Evolutionary conservation across 345 rosid species (phyloP).

Genomic region (Syzygium aqueum): DNA sequence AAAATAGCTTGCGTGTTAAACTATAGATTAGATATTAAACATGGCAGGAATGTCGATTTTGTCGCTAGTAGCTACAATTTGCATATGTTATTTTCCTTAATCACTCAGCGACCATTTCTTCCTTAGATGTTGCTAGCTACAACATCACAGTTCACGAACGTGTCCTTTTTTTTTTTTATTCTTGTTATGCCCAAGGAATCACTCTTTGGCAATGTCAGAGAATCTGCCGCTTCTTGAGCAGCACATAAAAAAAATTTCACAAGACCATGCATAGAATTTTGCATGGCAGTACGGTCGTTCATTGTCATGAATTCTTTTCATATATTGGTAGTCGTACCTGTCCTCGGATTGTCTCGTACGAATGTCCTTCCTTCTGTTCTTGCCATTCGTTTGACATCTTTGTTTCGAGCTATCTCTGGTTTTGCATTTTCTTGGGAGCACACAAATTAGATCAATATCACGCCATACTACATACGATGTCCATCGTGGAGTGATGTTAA

Average conservation of each 20-base stretch:
- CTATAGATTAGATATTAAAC: background rate
- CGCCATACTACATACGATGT: background rate
- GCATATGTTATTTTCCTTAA: background rate
- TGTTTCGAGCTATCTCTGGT: background rate
- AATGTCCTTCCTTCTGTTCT: background rate
- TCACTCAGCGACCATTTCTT: background rate
- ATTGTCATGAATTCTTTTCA: background rate
- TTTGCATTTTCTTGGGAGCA: background rate
- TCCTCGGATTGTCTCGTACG: background rate
- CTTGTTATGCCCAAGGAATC: background rate
- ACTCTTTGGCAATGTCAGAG: background rate
- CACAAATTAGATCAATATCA: background rate
- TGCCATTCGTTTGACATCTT: background rate
- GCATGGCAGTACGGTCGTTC: conserved; percentile 1
- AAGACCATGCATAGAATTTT: background rate
- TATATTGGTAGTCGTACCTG: background rate
- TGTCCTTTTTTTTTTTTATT: background rate
- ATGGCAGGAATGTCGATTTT: background rate
- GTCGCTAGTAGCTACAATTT: background rate
- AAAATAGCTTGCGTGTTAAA: background rate
- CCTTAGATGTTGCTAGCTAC: background rate
- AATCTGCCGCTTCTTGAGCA: background rate
- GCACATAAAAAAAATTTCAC: background rate
- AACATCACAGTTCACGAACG: background rate
- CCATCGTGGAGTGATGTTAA: background rate